Evolutionary conservation across 805 yeast species (phyloP).

Genomic region (Saccharomyces jurei): DNA sequence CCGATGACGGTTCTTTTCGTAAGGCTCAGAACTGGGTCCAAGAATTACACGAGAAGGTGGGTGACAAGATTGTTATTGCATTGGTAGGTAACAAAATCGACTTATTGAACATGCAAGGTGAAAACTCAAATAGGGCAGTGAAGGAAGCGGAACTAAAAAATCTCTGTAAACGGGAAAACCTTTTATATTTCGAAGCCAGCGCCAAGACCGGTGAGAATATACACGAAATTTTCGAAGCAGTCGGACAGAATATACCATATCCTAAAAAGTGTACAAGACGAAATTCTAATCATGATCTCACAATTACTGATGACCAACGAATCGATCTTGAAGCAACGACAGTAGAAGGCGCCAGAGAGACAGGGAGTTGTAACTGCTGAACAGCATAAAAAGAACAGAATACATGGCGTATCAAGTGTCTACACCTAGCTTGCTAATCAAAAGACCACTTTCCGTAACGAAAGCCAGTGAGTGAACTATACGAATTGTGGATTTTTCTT

Average conservation of each 20-base stretch:
- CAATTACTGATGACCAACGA: slow-evolving; percentile 24
- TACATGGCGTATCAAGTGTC: neutral
- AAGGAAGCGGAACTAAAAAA: slow-evolving; percentile 77
- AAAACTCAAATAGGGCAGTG: slow-evolving; percentile 48
- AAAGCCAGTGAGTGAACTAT: neutral
- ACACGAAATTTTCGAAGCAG: slow-evolving; percentile 84
- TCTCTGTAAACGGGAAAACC: slow-evolving; percentile 84
- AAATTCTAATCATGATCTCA: slow-evolving; percentile 13
- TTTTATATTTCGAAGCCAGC: slow-evolving; percentile 86
- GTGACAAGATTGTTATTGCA: slow-evolving; percentile 86
- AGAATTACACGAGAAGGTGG: slow-evolving; percentile 90
- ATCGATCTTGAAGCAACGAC: slow-evolving; percentile 28
- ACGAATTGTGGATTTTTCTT: neutral
- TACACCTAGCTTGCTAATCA: neutral
- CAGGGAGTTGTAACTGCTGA: slow-evolving; percentile 30
- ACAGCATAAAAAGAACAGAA: neutral
- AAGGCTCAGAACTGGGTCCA: slow-evolving; percentile 98
- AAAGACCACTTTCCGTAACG: neutral
- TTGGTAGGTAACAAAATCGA: slow-evolving; percentile 90
- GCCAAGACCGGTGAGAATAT: slow-evolving; percentile 89
- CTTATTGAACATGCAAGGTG: slow-evolving; percentile 42
- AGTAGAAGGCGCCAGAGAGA: slow-evolving; percentile 26
- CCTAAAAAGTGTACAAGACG: slow-evolving; percentile 22
- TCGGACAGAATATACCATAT: slow-evolving; percentile 76
- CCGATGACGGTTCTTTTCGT: slow-evolving; percentile 88